Conservation (phyloP, 495 filamentous ascomycete genomes). For the Echria macrotheca region DNA sequence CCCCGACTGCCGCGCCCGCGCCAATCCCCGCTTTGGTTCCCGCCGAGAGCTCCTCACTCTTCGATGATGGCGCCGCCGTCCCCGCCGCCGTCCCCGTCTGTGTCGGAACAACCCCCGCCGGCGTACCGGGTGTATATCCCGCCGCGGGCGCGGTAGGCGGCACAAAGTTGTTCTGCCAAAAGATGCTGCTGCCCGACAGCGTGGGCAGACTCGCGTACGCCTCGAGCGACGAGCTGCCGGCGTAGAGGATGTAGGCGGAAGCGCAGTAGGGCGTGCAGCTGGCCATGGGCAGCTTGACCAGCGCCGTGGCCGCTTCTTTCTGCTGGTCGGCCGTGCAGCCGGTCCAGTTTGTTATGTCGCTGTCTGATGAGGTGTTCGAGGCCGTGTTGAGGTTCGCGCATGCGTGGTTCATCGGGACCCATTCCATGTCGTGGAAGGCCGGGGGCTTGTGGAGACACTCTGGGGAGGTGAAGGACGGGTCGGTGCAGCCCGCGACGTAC, state of each 20-base stretch:
- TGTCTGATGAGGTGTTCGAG: background rate
- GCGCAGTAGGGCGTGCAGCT: slow-evolving; percentile 19
- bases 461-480: slow-evolving; percentile 17
- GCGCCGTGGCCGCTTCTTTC: slow-evolving; percentile 12
- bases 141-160: slow-evolving; percentile 12
- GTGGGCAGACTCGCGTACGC: slow-evolving; percentile 16
- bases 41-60: too few species aligned
- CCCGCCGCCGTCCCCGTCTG: background rate
- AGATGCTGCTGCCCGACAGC: slow-evolving; percentile 16
- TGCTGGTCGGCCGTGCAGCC: slow-evolving; percentile 14
- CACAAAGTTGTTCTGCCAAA: slow-evolving; percentile 17
- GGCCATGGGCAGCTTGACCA: slow-evolving; percentile 18
- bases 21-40: slow-evolving; percentile 18
- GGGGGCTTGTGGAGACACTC: slow-evolving; percentile 17
- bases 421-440: slow-evolving; percentile 17
- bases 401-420: slow-evolving; percentile 21
- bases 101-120: slow-evolving; percentile 7
- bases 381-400: slow-evolving; percentile 19
- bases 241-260: slow-evolving; percentile 12
- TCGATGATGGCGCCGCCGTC: background rate
- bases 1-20: slow-evolving; percentile 17
- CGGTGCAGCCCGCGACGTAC: slow-evolving; percentile 21
- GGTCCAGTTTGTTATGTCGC: slow-evolving; percentile 16
- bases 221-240: slow-evolving; percentile 14
- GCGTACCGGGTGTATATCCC: slow-evolving; percentile 13